Evolutionary conservation across 495 filamentous ascomycete species (phyloP), one percentile per base, ranked within the genome.

Genomic region (Xylaria cubensis): DNA sequence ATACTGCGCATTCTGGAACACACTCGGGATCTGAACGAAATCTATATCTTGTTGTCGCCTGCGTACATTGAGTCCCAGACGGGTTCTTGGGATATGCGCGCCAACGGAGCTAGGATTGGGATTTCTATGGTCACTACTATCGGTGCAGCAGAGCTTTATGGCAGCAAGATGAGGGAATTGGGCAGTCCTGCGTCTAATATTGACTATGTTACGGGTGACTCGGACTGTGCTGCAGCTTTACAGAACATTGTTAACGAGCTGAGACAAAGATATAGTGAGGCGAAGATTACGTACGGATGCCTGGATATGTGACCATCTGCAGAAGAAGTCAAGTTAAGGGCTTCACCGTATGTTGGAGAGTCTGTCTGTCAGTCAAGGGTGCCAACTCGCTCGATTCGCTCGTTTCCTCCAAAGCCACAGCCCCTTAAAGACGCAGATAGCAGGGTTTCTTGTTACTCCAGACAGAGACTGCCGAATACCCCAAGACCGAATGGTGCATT

Each of bases 31-130:
- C 36, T 71, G 36, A 59, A 55, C 13, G 59, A 71, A 48, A 64
- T 71, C 48, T 64, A 71, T 36, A 80, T 64, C 46, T 42, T 71
- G 36, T 48, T 71, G 26, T 64, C 59, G 32, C 46, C 24, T 9
- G 46, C 58, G 46, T 48, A 56, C 36, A n/a, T 62, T 58, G 13
- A 44, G n/a, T 39, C 46, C 2, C 44, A 53, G 46, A 29, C 21
- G n/a, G 8, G 26, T 36, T n/a, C 29, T 19, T 19, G 17, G 8
- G n/a, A 51, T 29, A 34, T 51, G 58, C 24, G 8, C 44, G 55
- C 3, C 59, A 15, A 24, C 19, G 29, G n/a, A n/a, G 59, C 36
- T 9, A 6, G 15, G 29, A 41, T n/a, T 10, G 32, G n/a, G 46
- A 5, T 29, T 26, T 51, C 68, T 6, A 26, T 41, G 34, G 34